Evolutionary conservation across 169 alveolate species (phyloP).

Genomic region (Eimeria maxima): DNA sequence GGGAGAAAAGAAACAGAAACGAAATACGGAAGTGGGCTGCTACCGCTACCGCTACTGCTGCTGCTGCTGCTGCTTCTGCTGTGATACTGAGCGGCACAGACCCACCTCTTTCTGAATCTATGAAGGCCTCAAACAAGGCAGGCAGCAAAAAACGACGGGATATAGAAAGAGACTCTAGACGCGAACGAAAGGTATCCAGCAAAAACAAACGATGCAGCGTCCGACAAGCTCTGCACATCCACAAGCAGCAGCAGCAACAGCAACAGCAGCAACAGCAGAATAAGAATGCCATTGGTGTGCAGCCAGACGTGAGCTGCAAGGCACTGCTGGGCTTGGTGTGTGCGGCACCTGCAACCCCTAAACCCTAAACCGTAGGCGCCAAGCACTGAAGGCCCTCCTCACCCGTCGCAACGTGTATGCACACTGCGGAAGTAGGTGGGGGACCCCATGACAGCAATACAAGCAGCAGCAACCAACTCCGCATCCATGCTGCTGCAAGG

Average conservation of each 20-base stretch:
- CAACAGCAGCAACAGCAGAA: too few species aligned
- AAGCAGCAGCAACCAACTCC: conserved; percentile 90
- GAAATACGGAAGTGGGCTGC: too few species aligned
- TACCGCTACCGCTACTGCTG: too few species aligned
- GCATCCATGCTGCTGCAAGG: conserved; percentile 89
- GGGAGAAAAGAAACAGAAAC: too few species aligned
- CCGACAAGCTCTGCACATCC: conserved; percentile 61
- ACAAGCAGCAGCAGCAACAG: not conserved
- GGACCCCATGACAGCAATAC: conserved; percentile 90
- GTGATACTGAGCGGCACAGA: too few species aligned
- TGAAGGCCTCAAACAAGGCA: conserved; percentile 69
- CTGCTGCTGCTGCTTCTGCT: too few species aligned
- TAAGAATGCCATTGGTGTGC: too few species aligned
- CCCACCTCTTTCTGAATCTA: conserved; percentile 78
- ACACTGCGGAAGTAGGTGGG: conserved; percentile 90
- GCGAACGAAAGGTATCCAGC: conserved; percentile 47
- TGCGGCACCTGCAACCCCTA: too few species aligned
- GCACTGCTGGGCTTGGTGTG: too few species aligned
- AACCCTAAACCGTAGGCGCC: too few species aligned
- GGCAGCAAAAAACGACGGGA: conserved; percentile 52
- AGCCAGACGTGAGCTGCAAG: too few species aligned
- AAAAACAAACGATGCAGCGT: conserved; percentile 67
- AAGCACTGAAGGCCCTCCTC: not conserved
- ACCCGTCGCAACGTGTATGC: conserved; percentile 92
- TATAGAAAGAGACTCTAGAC: conserved; percentile 49